phyloP scores from a whole-genome alignment of 129 eudicot genomes.

The Flaveria trinervia region DNA sequence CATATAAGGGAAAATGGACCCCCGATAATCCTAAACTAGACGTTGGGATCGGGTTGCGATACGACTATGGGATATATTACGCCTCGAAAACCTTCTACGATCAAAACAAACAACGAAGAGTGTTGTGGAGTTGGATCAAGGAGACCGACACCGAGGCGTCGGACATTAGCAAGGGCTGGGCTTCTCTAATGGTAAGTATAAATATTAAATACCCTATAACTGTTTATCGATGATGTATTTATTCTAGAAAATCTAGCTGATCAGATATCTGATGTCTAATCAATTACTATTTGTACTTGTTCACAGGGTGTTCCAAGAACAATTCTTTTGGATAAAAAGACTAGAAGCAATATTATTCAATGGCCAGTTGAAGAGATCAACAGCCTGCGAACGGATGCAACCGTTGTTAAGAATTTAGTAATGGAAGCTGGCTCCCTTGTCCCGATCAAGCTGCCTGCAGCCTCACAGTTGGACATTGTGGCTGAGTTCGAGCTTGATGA shows the following conservation, averaged over 20 bases:
- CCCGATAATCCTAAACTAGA: constrained; percentile 69
- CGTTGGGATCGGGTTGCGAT: constrained; percentile 74
- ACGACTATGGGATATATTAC: constrained; percentile 74
- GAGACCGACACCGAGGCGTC: constrained; percentile 65
- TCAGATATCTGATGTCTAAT: no score
- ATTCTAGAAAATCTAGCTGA: no score
- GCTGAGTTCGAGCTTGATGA: constrained; percentile 73
- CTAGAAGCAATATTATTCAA: constrained; percentile 62
- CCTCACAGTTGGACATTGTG: constrained; percentile 74
- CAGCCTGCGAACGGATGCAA: constrained; percentile 44
- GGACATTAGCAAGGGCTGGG: constrained; percentile 80
- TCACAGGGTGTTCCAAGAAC: constrained; percentile 82
- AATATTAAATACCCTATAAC: not conserved
- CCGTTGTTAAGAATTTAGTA: constrained; percentile 44
- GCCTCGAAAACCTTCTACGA: constrained; percentile 92
- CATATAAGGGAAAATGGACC: constrained; percentile 46
- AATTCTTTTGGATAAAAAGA: constrained; percentile 58
- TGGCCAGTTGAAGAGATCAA: constrained; percentile 96
- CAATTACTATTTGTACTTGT: not conserved
- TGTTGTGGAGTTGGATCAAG: constrained; percentile 80
- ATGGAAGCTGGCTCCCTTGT: constrained; percentile 62
- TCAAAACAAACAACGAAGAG: constrained; percentile 63
- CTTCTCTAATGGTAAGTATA: constrained; percentile 59
- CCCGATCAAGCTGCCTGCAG: constrained; percentile 56
- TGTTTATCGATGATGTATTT: no score